Evolutionary conservation across 2,329 filamentous ascomycete genomes (phyloP), one percentile per base, ranked within the genome.

Genomic region (Alternaria triticimaculans): DNA sequence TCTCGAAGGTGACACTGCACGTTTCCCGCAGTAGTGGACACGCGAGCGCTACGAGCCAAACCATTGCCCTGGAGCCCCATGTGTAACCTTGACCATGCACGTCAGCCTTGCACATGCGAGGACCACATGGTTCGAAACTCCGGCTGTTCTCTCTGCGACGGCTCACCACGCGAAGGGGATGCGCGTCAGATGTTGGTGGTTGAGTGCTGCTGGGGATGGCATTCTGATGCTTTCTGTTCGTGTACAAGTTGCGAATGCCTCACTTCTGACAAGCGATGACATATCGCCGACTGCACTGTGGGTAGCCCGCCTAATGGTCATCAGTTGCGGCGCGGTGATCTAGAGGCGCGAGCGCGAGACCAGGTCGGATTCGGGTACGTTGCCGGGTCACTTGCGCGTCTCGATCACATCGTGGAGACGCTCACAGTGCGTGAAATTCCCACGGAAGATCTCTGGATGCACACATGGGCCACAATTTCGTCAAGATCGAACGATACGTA

Each of bases 71-170:
- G 66, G 66, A 23, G 62, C 56, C 46, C 46, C 25, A 28, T 37
- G 60, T 44, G 53, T 54, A 45, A 20, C 43, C 26, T 44, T 46
- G 58, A 60, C 55, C 59, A 60, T 66, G 65, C 63, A 64, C 28
- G 45, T 65, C 65, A 70, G 68, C 68, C 68, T 67, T 66, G 68
- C 60, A 26, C 33, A 65, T 49, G 43, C 54, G 48, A 50, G 18
- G 14, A 62, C 41, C 44, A 58, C 60, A 59, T 43, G 41, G 46
- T 28, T 54, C n/a, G 33, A 49, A 63, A 57, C 15, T 37, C 28
- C 55, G 49, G 54, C 44, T 30, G 46, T 51, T 51, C 46, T 51
- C 30, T 20, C 48, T 41, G 55, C 55, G 23, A 44, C 21, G 30
- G 15, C 14, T 53, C 50, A 58, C 55, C 21, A 48, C 48, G 7